Evolutionary conservation across 2,329 filamentous ascomycete genomes (phyloP).

Genomic region (Chrysosporium keratinophilum): DNA sequence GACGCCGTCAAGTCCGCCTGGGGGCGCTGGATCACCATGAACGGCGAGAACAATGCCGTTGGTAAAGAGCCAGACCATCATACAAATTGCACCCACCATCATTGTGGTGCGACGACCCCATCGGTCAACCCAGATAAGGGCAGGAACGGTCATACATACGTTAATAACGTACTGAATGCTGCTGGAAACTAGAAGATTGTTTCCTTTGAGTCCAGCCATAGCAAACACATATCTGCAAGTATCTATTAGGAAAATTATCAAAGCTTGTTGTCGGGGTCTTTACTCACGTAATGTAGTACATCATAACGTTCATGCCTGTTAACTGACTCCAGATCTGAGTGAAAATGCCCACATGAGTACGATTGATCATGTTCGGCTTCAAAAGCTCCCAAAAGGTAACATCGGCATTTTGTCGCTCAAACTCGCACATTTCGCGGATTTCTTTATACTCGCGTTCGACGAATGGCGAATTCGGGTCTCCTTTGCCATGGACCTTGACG

Average conservation of each 20-base stretch:
- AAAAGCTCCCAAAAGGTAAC: slow-evolving; percentile 64
- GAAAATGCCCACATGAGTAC: slow-evolving; percentile 60
- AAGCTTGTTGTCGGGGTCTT: background rate
- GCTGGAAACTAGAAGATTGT: slow-evolving; percentile 53
- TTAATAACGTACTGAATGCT: slow-evolving; percentile 71
- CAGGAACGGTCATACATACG: slow-evolving; percentile 66
- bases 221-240: slow-evolving; percentile 51
- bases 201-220: slow-evolving; percentile 57
- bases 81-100: slow-evolving; percentile 54
- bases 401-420: slow-evolving; percentile 59
- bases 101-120: slow-evolving; percentile 64
- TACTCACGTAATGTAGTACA: slow-evolving; percentile 52
- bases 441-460: slow-evolving; percentile 60
- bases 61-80: slow-evolving; percentile 42
- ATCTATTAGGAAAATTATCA: background rate
- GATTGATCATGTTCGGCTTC: slow-evolving; percentile 62
- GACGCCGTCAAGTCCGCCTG: slow-evolving; percentile 21
- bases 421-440: slow-evolving; percentile 62
- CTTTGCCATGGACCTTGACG: slow-evolving; percentile 51
- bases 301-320: slow-evolving; percentile 68
- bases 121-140: slow-evolving; percentile 61
- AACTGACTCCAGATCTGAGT: slow-evolving; percentile 67
- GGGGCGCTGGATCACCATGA: slow-evolving; percentile 34
- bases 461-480: slow-evolving; percentile 54
- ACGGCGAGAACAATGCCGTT: slow-evolving; percentile 35